Conservation (phyloP, 768 basidiomycete genomes). For the Serendipita indica region DNA sequence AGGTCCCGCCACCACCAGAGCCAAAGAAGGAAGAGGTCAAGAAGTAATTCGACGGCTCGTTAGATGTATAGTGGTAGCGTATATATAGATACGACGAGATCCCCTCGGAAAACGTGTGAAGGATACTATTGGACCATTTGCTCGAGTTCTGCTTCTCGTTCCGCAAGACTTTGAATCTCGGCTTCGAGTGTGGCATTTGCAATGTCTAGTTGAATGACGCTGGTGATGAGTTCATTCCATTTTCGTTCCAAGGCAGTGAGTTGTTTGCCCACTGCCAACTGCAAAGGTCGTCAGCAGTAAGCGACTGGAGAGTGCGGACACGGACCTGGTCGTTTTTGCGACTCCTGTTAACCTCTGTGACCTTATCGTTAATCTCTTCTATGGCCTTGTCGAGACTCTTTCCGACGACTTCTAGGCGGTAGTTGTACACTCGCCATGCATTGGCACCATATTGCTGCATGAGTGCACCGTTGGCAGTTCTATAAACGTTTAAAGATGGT, state of each 20-base stretch:
- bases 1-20: slow-evolving; percentile 61
- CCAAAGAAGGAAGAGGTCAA: slow-evolving; percentile 58
- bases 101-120: slow-evolving; percentile 2
- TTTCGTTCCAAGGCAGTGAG: slow-evolving; percentile 67
- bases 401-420: slow-evolving; percentile 62
- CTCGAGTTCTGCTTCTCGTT: slow-evolving; percentile 43
- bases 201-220: slow-evolving; percentile 86
- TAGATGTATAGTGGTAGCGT: background rate
- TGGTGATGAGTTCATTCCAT: slow-evolving; percentile 89
- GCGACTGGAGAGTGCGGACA: background rate
- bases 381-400: slow-evolving; percentile 54
- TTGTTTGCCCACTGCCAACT: slow-evolving; percentile 70
- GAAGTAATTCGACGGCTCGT: slow-evolving; percentile 16
- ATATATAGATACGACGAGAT: background rate
- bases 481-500: slow-evolving; percentile 20
- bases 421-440: slow-evolving; percentile 86
- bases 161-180: slow-evolving; percentile 48
- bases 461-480: slow-evolving; percentile 69
- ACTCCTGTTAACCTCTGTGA: slow-evolving; percentile 74
- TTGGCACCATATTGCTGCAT: slow-evolving; percentile 80
- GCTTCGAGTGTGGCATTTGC: slow-evolving; percentile 79
- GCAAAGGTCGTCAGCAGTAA: slow-evolving; percentile 8
- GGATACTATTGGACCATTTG: background rate
- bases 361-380: slow-evolving; percentile 65
- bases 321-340: slow-evolving; percentile 72